These are phyloP conservation scores for Curvularia lunata DNA, from an alignment of 2,329 filamentous ascomycete species.

Conservation along the genomic window DNA sequence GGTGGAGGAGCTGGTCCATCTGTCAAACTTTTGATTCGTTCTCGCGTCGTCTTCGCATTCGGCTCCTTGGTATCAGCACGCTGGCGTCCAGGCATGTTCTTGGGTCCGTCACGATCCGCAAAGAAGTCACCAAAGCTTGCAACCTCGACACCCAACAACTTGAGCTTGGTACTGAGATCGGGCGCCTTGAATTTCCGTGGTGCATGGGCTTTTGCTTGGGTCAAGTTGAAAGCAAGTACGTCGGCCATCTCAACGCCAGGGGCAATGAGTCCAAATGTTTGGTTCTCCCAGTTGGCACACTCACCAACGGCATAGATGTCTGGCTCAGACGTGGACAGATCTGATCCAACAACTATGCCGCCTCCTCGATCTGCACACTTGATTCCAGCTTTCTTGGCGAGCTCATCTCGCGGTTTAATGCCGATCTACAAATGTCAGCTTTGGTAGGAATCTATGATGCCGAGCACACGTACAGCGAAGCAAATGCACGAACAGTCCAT, in stretches of 20 bases:
- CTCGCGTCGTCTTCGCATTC: slow-evolving; percentile 41
- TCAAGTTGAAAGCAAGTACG: slow-evolving; percentile 88
- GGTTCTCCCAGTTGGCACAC: slow-evolving; percentile 86
- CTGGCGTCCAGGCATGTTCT: slow-evolving; percentile 69
- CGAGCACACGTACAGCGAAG: slow-evolving; percentile 67
- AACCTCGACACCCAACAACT: slow-evolving; percentile 87
- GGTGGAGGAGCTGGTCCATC: slow-evolving; percentile 63
- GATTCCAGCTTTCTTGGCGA: slow-evolving; percentile 73
- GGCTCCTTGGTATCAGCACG: slow-evolving; percentile 55
- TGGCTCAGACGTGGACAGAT: slow-evolving; percentile 71
- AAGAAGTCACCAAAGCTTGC: slow-evolving; percentile 96
- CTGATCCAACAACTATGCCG: slow-evolving; percentile 72
- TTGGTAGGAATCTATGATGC: not conserved
- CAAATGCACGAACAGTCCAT: slow-evolving; percentile 82
- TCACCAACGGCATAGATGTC: slow-evolving; percentile 89
- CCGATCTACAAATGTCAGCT: slow-evolving; percentile 64
- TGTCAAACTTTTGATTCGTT: slow-evolving; percentile 60
- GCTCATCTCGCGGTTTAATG: slow-evolving; percentile 78
- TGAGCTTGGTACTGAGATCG: slow-evolving; percentile 89
- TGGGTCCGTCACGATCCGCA: slow-evolving; percentile 82
- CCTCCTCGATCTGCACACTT: slow-evolving; percentile 74
- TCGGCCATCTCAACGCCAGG: slow-evolving; percentile 94
- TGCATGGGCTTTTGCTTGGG: slow-evolving; percentile 75
- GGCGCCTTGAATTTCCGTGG: slow-evolving; percentile 77
- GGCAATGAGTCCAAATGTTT: slow-evolving; percentile 87